Conservation (phyloP, 192 early-diverging fungal species). For the Coemansia sp. region DNA sequence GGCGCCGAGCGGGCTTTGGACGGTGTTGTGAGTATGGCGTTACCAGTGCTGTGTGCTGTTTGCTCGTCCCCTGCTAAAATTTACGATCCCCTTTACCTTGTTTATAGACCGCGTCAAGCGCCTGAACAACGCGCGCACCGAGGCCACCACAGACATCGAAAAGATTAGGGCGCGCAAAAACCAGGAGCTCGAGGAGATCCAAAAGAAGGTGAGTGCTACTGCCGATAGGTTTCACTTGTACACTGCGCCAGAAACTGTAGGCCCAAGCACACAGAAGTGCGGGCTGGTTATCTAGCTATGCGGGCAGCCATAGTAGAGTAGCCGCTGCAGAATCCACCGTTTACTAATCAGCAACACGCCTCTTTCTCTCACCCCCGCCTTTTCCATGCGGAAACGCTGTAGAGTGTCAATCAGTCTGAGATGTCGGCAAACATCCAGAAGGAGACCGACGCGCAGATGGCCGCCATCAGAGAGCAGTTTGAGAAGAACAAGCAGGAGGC, state of each 20-base stretch:
- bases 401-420: conserved; percentile 36
- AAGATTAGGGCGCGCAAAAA: conserved; percentile 80
- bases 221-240: neutral
- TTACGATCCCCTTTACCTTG: no score
- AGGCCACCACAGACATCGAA: conserved; percentile 90
- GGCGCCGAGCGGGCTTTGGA: no score
- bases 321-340: no score
- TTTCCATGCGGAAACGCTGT: neutral
- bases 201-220: conserved; percentile 11
- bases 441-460: conserved; percentile 34
- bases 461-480: conserved; percentile 26
- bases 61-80: no score
- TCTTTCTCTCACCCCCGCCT: neutral
- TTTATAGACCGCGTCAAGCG: conserved; percentile 78
- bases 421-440: conserved; percentile 28
- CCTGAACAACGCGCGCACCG: conserved; percentile 92
- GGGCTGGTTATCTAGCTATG: no score
- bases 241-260: no score
- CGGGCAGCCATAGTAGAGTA: no score
- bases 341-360: neutral
- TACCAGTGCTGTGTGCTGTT: no score
- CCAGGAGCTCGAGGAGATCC: conserved; percentile 54
- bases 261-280: no score
- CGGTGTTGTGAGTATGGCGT: no score
- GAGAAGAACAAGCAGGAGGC: conserved; percentile 42